phyloP scores from a whole-genome alignment of 2,329 filamentous ascomycete genomes.

The Thelonectria blattea region DNA sequence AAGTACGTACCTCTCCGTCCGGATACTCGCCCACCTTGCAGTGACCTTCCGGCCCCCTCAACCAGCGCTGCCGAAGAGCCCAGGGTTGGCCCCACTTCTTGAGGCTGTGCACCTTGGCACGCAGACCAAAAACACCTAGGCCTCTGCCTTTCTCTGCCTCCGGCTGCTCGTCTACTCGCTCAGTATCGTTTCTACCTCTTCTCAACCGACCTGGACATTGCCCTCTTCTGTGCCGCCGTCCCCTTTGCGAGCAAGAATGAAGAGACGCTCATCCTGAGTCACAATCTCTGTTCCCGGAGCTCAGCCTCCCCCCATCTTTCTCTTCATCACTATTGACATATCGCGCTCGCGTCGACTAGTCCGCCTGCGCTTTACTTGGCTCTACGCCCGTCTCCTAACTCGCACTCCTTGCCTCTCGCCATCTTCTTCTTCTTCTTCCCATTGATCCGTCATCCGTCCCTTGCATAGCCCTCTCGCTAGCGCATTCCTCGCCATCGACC shows the following conservation, averaged over 20 bases:
- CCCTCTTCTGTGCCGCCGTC: neutral
- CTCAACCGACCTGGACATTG: neutral
- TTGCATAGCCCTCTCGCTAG: slow-evolving; percentile 33
- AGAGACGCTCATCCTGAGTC: slow-evolving; percentile 2
- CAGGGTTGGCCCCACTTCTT: slow-evolving; percentile 1
- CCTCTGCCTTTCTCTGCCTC: neutral
- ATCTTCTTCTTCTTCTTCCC: slow-evolving; percentile 25
- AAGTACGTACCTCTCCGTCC: too few species aligned
- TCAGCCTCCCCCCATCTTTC: slow-evolving; percentile 17
- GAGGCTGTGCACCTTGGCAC: slow-evolving; percentile 5
- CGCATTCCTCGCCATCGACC: neutral
- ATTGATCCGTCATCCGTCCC: slow-evolving; percentile 20
- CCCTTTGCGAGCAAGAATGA: slow-evolving; percentile 10
- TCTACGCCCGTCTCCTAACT: slow-evolving; percentile 33
- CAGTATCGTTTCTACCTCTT: neutral
- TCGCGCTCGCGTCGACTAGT: slow-evolving; percentile 10
- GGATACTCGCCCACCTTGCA: neutral
- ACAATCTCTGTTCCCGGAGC: slow-evolving; percentile 14
- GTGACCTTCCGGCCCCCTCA: neutral
- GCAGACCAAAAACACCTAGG: slow-evolving; percentile 3
- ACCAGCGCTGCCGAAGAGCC: neutral
- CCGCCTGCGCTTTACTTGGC: slow-evolving; percentile 25
- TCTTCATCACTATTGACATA: slow-evolving; percentile 18
- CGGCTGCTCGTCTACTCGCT: neutral
- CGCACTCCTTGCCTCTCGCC: slow-evolving; percentile 23